Evolutionary conservation across 495 filamentous ascomycete genomes (phyloP).

Genomic region (Ramalina intermedia): DNA sequence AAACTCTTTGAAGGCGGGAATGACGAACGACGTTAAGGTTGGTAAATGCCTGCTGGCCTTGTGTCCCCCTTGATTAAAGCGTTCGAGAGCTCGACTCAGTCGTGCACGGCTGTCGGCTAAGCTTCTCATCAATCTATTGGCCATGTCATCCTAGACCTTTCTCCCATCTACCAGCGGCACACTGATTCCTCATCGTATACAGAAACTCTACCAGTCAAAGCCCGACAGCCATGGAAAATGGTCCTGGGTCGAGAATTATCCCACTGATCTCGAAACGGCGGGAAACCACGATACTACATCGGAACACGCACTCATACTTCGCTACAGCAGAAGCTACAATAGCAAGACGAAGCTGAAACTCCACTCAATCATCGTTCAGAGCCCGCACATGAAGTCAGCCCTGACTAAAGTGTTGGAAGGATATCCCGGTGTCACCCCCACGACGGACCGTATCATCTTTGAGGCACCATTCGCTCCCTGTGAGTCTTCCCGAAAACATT

Average conservation of each 20-base stretch:
- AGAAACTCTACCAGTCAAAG: slow-evolving; percentile 21
- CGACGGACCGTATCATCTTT: slow-evolving; percentile 45
- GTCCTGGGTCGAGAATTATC: slow-evolving; percentile 25
- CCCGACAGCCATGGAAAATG: slow-evolving; percentile 13
- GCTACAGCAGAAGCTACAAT: slow-evolving; percentile 41
- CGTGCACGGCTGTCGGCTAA: not conserved
- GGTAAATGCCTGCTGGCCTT: no score
- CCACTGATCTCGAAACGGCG: slow-evolving; percentile 33
- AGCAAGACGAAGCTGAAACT: slow-evolving; percentile 46
- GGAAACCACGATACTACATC: slow-evolving; percentile 15
- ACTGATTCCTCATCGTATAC: no score
- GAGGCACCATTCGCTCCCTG: slow-evolving; percentile 41
- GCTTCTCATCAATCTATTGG: no score
- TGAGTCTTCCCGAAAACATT: no score
- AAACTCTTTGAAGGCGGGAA: slow-evolving; percentile 4
- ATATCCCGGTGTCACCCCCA: slow-evolving; percentile 51
- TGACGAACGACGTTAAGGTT: slow-evolving; percentile 10
- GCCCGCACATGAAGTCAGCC: slow-evolving; percentile 43
- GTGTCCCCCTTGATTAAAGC: no score
- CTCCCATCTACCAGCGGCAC: no score
- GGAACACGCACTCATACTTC: slow-evolving; percentile 30
- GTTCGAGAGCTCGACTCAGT: slow-evolving; percentile 10
- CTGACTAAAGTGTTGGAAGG: slow-evolving; percentile 40
- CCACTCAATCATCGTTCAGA: slow-evolving; percentile 51
- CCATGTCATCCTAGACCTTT: no score